Conservation (phyloP, 2,329 filamentous ascomycete species). For the Fusarium solani-melongenae region DNA sequence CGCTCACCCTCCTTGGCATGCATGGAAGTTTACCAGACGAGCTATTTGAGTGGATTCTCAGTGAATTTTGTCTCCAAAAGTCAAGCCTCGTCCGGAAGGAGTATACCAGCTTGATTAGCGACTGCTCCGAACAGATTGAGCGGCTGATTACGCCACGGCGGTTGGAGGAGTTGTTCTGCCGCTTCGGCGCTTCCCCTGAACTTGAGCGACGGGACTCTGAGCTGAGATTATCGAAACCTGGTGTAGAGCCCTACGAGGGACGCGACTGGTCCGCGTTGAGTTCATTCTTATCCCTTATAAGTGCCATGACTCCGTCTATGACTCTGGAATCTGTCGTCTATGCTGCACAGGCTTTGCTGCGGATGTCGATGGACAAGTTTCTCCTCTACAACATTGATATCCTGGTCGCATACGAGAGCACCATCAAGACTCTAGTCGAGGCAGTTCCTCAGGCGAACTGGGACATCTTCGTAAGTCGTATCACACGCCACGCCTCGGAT, state of each 20-base stretch:
- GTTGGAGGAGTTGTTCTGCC: constrained; percentile 65
- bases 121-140: constrained; percentile 56
- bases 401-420: constrained; percentile 52
- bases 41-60: constrained; percentile 73
- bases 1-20: constrained; percentile 60
- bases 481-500: neutral
- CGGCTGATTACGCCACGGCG: constrained; percentile 57
- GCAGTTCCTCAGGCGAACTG: constrained; percentile 53
- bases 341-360: constrained; percentile 60
- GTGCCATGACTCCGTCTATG: constrained; percentile 51
- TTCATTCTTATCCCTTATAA: constrained; percentile 57
- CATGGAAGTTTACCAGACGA: constrained; percentile 66
- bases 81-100: constrained; percentile 67
- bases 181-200: constrained; percentile 66
- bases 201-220: constrained; percentile 47
- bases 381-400: constrained; percentile 58
- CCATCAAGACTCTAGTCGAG: constrained; percentile 57
- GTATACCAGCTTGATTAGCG: constrained; percentile 67
- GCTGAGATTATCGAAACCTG: constrained; percentile 35
- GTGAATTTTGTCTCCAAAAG: constrained; percentile 67
- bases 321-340: constrained; percentile 49
- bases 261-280: constrained; percentile 60
- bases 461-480: constrained; percentile 55
- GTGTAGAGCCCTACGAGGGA: constrained; percentile 46
- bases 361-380: constrained; percentile 65